These are phyloP conservation scores for Leishmania amazonensis DNA, from an alignment of 208 protist genomes.

Conservation along the genomic window DNA sequence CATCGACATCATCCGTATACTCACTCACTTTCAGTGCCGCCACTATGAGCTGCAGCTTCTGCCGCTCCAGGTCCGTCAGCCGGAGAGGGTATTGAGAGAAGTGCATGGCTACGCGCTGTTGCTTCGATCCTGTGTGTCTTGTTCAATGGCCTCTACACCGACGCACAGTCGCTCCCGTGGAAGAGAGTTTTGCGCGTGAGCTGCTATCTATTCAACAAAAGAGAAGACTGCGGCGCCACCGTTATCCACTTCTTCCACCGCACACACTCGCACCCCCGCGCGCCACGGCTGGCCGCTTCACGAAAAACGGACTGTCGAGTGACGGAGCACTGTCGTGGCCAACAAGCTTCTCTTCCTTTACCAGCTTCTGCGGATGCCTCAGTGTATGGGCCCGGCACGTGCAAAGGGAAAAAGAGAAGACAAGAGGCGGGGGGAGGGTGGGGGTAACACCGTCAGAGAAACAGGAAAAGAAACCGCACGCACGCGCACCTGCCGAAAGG, in stretches of 20 bases:
- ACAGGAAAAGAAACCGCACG: not conserved
- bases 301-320: not conserved
- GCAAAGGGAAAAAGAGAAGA: slow-evolving; percentile 3
- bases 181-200: not conserved
- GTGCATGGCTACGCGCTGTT: slow-evolving; percentile 4
- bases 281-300: not conserved
- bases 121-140: not conserved
- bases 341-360: not conserved
- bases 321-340: not conserved
- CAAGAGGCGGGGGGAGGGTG: not conserved
- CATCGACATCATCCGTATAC: slow-evolving; percentile 91
- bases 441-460: not conserved
- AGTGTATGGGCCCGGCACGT: not conserved
- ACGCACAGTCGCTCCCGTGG: not conserved
- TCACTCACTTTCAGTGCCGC: slow-evolving; percentile 88
- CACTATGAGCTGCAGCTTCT: slow-evolving; percentile 87
- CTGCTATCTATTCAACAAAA: not conserved
- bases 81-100: slow-evolving; percentile 49
- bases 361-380: not conserved
- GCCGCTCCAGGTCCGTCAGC: slow-evolving; percentile 72
- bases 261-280: not conserved
- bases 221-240: not conserved
- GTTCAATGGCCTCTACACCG: not conserved
- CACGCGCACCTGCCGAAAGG: not conserved
- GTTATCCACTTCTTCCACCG: not conserved